Evolutionary conservation across 1,284 basidiomycete genomes (phyloP), one percentile per base, ranked within the genome.

Genomic region (Ceratobasidium sp.): DNA sequence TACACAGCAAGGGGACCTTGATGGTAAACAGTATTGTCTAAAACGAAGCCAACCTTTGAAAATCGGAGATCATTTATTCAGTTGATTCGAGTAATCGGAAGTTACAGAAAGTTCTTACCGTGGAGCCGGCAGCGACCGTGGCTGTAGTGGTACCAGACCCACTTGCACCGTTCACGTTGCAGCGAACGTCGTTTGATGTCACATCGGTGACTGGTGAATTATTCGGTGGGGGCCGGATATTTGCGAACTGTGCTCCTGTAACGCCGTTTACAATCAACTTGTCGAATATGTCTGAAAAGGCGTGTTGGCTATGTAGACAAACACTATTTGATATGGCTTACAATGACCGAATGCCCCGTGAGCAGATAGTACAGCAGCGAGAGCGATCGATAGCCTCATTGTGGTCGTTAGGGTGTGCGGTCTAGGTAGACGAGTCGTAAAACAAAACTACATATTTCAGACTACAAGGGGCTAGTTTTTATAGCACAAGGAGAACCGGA

Each of bases 161-260:
- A 23, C 85, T 85, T 26, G 86, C 83, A 28, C 88, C 88, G 78
- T 87, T 86, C 75, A 88, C 88, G 80, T 89, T 89, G 84, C 77
- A 80, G 20, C 74, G 66, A 17, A 89, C 65, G 79, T 89, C 88
- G 2, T 80, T 87, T 28, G 87, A 88, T 38, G 86, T 88, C 12
- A 89, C 87, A 71, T 89, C 88, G 40, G 86, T 88, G 64, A 89
- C 88, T 9, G 88, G 88, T 80, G 87, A 88, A 84, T 89, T 89
- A 83, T 81, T 88, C 15, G 88, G 87, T 28, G 86, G 84, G 13
- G 88, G 81, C 75, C 88, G 87, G 71, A 88, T 82, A 81, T 75
- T 75, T 42, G 50, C 61, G 20, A 75, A 75, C n/a, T 61, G 59
- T 20, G 83, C 85, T 44, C 80, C 85, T 82, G 88, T 88, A 61